Evolutionary conservation across 148 eudicot genomes (phyloP).

Genomic region (Polygonum maritimum): DNA sequence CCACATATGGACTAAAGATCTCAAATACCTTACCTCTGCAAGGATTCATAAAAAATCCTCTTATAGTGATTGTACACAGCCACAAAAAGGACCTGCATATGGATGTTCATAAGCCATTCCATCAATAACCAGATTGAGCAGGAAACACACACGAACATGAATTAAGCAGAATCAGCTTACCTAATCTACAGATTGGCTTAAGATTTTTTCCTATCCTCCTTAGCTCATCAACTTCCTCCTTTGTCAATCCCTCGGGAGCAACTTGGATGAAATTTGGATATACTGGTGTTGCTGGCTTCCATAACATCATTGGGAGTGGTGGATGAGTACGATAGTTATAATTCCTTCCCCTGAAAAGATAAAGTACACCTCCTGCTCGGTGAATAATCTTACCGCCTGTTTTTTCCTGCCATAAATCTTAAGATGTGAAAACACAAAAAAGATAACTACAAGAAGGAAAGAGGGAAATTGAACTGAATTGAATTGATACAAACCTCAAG

Average conservation of each 20-base stretch:
- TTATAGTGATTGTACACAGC: constrained; percentile 97
- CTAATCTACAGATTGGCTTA: constrained; percentile 73
- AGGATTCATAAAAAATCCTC: constrained; percentile 70
- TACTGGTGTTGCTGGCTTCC: constrained; percentile 98
- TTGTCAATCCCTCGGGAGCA: constrained; percentile 87
- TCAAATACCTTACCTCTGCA: constrained; percentile 51
- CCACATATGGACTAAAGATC: constrained; percentile 4
- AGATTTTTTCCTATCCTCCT: constrained; percentile 61
- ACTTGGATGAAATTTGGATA: constrained; percentile 93
- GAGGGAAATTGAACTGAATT: too few relatives aligned
- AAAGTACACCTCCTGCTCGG: constrained; percentile 73
- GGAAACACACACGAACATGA: background rate
- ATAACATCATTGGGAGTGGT: constrained; percentile 74
- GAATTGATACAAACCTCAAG: constrained; percentile 55
- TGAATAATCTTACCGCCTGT: constrained; percentile 87
- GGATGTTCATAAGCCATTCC: background rate
- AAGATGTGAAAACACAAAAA: background rate
- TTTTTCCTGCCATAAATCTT: constrained; percentile 42
- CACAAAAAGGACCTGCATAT: constrained; percentile 79
- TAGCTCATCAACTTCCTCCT: constrained; percentile 60
- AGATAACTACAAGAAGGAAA: background rate
- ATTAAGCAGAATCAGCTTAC: constrained; percentile 23
- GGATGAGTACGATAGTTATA: constrained; percentile 76
- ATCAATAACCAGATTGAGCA: background rate
- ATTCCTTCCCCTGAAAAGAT: constrained; percentile 82